These are phyloP conservation scores for Caryopteris hybrid DNA, from an alignment of 305 asterid species.

Conservation along the genomic window DNA sequence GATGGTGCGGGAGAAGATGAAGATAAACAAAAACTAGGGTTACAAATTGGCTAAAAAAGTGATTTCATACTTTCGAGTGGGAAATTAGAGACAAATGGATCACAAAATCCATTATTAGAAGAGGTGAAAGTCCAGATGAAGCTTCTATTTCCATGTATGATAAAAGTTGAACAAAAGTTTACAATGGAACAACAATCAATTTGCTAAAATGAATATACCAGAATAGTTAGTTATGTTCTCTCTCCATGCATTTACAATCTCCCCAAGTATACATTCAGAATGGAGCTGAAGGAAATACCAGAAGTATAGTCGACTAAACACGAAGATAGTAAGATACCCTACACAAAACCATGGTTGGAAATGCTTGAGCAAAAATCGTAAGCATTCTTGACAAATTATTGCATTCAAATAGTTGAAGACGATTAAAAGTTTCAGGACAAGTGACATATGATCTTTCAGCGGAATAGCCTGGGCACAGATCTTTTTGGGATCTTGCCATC, in stretches of 20 bases:
- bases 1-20: too few species aligned
- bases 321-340: not conserved
- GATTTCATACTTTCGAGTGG: too few species aligned
- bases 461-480: slow-evolving; percentile 84
- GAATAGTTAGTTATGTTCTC: not conserved
- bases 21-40: too few species aligned
- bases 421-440: not conserved
- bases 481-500: slow-evolving; percentile 83
- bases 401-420: too few species aligned
- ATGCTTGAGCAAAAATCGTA: not conserved
- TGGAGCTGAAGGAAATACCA: not conserved
- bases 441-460: slow-evolving; percentile 25
- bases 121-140: too few species aligned
- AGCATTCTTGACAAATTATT: not conserved
- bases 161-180: too few species aligned
- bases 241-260: not conserved
- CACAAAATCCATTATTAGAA: too few species aligned
- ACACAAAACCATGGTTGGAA: not conserved
- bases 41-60: too few species aligned
- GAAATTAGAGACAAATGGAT: too few species aligned
- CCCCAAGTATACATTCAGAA: not conserved
- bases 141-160: too few species aligned
- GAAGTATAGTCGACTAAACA: not conserved
- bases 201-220: not conserved
- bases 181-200: too few species aligned